Percentiles rank a stretch among this genome's conserved stretches.
phyloP scores from a whole-genome alignment of 75 land plant genomes.

The Pinus albicaulis region DNA sequence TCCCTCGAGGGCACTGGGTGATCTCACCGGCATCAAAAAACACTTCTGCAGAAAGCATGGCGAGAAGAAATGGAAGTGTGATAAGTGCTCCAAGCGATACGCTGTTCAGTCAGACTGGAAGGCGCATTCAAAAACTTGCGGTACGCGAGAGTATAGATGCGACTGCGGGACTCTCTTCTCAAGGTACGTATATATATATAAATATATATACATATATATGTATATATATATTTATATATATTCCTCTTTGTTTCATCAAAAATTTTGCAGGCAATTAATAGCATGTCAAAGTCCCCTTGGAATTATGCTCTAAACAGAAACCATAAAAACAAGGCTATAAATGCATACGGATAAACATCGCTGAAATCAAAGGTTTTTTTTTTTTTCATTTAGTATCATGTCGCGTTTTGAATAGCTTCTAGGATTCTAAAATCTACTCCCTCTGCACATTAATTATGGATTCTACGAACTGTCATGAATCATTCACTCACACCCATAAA shows the following conservation, averaged over 20 bases:
- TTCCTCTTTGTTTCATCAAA: background rate
- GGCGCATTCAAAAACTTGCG: slow-evolving; percentile 67
- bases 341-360: background rate
- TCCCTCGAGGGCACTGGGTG: slow-evolving; percentile 52
- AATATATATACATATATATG: no score
- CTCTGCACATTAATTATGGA: no score
- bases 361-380: background rate
- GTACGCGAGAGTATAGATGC: slow-evolving; percentile 54
- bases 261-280: background rate
- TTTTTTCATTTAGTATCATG: background rate
- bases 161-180: slow-evolving; percentile 63
- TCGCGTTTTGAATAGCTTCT: background rate
- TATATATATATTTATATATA: no score
- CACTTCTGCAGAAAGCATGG: slow-evolving; percentile 57
- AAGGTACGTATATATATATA: slow-evolving; percentile 23
- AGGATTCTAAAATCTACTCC: no score
- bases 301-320: background rate
- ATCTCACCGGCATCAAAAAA: slow-evolving; percentile 64
- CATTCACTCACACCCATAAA: background rate
- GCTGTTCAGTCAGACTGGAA: slow-evolving; percentile 71
- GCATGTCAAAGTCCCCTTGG: background rate
- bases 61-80: slow-evolving; percentile 62
- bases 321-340: background rate
- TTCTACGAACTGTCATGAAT: no score
- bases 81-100: slow-evolving; percentile 60